Conservation (phyloP, 257 asterid genomes). For the Nyctanthes arbortristis region DNA sequence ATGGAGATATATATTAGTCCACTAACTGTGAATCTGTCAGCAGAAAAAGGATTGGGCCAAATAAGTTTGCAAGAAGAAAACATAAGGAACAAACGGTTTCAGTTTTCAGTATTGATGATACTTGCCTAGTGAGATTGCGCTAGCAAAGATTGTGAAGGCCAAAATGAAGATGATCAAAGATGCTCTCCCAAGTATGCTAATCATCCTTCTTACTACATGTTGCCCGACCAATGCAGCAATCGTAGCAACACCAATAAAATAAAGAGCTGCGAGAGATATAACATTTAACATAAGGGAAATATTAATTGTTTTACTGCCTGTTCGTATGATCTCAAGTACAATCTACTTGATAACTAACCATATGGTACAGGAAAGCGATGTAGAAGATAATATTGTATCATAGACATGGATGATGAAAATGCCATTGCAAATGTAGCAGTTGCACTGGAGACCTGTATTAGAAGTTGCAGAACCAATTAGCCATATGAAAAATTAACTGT, state of each 20-base stretch:
- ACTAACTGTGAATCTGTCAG: too few species aligned
- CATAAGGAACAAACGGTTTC: too few species aligned
- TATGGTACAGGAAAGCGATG: constrained; percentile 55
- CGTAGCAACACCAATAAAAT: constrained; percentile 50
- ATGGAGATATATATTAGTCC: too few species aligned
- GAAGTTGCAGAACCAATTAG: not conserved
- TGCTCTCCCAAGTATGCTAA: constrained; percentile 61
- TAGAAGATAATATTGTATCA: constrained; percentile 58
- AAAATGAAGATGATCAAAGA: constrained; percentile 65
- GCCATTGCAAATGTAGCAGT: constrained; percentile 59
- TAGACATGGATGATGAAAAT: constrained; percentile 70
- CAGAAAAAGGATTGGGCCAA: not conserved
- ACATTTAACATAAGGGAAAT: not conserved
- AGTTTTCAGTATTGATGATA: not conserved
- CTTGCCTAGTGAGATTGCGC: constrained; percentile 71
- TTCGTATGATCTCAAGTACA: not conserved
- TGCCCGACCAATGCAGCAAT: constrained; percentile 60
- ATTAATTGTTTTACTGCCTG: not conserved
- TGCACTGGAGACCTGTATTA: constrained; percentile 65
- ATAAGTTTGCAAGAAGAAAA: not conserved
- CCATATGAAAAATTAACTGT: not conserved
- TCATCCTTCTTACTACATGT: constrained; percentile 56
- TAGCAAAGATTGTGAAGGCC: constrained; percentile 64
- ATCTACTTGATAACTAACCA: constrained; percentile 28
- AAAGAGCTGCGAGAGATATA: constrained; percentile 44